Evolutionary conservation across 1,284 basidiomycete species (phyloP).

Genomic region (Singerocomus rubriflavus): DNA sequence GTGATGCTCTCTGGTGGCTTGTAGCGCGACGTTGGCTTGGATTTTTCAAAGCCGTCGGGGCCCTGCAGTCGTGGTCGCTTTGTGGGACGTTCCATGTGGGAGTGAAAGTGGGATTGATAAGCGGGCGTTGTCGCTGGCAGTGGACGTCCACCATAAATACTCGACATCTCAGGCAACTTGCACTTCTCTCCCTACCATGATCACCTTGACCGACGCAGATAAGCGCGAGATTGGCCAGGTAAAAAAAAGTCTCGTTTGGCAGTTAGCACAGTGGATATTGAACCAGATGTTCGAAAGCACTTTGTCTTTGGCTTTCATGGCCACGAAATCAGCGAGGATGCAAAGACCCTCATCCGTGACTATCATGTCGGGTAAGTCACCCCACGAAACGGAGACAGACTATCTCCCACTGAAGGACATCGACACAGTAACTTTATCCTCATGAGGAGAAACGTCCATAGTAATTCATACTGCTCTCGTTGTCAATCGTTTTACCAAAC

Average conservation of each 20-base stretch:
- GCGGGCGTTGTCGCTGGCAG: constrained; percentile 5
- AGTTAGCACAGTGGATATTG: neutral
- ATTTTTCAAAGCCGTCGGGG: constrained; percentile 30
- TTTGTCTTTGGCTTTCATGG: constrained; percentile 71
- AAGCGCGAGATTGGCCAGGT: constrained; percentile 57
- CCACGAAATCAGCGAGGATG: constrained; percentile 48
- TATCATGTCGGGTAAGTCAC: constrained; percentile 54
- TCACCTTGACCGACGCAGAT: constrained; percentile 36
- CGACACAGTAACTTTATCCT: constrained; percentile 55
- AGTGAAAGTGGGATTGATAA: neutral
- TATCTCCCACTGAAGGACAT: neutral
- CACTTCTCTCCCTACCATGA: constrained; percentile 15
- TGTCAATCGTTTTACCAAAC: neutral
- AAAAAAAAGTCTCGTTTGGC: neutral
- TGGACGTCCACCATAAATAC: neutral
- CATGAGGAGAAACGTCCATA: constrained; percentile 63
- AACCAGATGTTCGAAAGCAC: constrained; percentile 42
- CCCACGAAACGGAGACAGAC: neutral
- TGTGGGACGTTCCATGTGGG: constrained; percentile 22
- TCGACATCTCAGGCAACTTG: neutral
- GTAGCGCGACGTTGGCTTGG: constrained; percentile 23
- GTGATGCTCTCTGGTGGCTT: constrained; percentile 31
- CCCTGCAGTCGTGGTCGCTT: constrained; percentile 29
- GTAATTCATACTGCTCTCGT: constrained; percentile 27
- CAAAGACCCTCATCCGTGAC: constrained; percentile 53